These are phyloP conservation scores for Ophiosphaerella narmari DNA, from an alignment of 2,329 filamentous ascomycete genomes.

Conservation along the genomic window DNA sequence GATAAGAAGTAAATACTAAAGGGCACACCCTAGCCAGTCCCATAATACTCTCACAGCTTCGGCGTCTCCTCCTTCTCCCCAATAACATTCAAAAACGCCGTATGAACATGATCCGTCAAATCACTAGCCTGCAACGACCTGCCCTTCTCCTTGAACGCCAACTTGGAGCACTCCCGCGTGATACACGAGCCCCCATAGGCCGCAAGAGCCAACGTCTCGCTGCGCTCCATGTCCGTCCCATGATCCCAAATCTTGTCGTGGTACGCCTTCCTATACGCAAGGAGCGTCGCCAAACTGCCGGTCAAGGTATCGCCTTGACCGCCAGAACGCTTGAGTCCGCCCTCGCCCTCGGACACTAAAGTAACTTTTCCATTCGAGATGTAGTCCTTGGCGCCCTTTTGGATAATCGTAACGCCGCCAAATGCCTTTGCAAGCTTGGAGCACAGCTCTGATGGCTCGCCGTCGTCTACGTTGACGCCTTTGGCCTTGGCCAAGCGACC, in stretches of 20 bases:
- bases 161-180: conserved; percentile 85
- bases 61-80: conserved; percentile 61
- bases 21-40: too few relatives aligned
- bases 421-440: conserved; percentile 73
- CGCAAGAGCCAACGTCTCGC: conserved; percentile 70
- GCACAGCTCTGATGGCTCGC: conserved; percentile 63
- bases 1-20: too few relatives aligned
- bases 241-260: conserved; percentile 78
- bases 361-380: conserved; percentile 80
- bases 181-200: conserved; percentile 87
- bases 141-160: conserved; percentile 84
- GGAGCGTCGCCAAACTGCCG: conserved; percentile 82
- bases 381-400: conserved; percentile 83
- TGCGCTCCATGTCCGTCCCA: conserved; percentile 58
- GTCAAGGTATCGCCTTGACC: conserved; percentile 96
- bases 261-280: conserved; percentile 89
- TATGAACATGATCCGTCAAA: conserved; percentile 86
- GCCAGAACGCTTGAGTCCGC: conserved; percentile 86
- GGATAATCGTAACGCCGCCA: conserved; percentile 86
- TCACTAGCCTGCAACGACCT: conserved; percentile 91
- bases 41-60: conserved; percentile 19
- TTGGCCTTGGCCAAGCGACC: conserved; percentile 76
- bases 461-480: conserved; percentile 64
- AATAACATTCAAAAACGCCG: conserved; percentile 78
- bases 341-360: conserved; percentile 75